Conservation (phyloP, 331 rosid genomes). For the Malus hybrid region DNA sequence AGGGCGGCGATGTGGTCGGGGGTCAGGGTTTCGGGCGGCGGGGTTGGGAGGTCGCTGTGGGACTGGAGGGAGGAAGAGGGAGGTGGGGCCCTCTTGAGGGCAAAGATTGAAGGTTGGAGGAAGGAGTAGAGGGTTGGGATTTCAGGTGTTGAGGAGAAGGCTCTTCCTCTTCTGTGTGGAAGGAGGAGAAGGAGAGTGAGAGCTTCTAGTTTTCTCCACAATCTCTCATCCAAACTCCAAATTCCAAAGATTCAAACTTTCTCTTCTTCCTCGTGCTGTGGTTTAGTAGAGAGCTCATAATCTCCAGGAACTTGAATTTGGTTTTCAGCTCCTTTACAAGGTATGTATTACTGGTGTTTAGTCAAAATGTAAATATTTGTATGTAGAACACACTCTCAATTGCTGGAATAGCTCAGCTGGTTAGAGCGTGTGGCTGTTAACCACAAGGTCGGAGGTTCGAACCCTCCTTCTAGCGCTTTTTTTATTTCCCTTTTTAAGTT, state of each 20-base stretch:
- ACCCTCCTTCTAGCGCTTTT: constrained; percentile 32
- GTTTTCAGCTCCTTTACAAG: too few species aligned
- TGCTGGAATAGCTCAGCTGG: constrained; percentile 48
- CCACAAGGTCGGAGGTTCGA: constrained; percentile 94
- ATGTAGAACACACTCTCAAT: too few species aligned
- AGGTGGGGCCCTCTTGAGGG: constrained; percentile 35
- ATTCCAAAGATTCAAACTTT: background rate
- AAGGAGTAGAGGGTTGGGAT: constrained; percentile 69
- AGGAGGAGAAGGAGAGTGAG: constrained; percentile 8
- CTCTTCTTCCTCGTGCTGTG: background rate
- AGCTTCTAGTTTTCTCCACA: constrained; percentile 38
- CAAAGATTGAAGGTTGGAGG: constrained; percentile 68
- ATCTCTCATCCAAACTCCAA: constrained; percentile 5
- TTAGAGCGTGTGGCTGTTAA: constrained; percentile 91
- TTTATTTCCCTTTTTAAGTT: too few species aligned
- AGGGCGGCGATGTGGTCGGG: constrained; percentile 30
- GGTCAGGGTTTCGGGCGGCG: constrained; percentile 33
- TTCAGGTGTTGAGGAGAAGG: constrained; percentile 45
- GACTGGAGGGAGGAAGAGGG: constrained; percentile 10
- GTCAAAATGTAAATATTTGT: too few species aligned
- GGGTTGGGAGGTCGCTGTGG: constrained; percentile 27
- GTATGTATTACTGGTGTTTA: too few species aligned
- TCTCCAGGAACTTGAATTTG: background rate
- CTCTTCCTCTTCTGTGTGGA: constrained; percentile 10
- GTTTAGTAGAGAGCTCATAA: background rate